Evolutionary conservation across 345 rosid genomes (phyloP).

Genomic region (Eucalyptus sp.): DNA sequence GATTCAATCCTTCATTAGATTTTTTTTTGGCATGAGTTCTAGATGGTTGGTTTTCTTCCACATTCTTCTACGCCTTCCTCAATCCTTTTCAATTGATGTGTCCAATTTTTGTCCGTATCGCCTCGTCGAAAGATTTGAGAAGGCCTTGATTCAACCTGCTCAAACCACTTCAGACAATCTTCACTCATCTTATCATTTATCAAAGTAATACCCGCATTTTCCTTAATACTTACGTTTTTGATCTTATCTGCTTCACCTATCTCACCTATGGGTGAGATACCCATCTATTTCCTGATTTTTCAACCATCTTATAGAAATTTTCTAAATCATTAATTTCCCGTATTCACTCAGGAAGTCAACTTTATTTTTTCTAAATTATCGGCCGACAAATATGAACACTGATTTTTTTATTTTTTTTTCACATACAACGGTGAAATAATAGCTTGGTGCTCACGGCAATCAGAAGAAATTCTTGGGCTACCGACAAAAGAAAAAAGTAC

Average conservation of each 20-base stretch:
- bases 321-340: neutral
- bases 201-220: neutral
- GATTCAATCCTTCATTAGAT: neutral
- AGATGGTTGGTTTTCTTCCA: neutral
- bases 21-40: neutral
- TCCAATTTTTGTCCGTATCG: neutral
- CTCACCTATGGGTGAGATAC: neutral
- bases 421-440: too few species aligned
- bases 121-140: fast-evolving
- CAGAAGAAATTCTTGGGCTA: neutral
- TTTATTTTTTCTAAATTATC: neutral
- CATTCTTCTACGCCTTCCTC: neutral
- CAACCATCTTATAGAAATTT: neutral
- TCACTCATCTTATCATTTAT: neutral
- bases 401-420: neutral
- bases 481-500: neutral
- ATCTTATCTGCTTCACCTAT: neutral
- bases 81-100: neutral
- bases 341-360: neutral
- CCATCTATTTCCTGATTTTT: neutral
- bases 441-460: neutral
- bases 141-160: fast-evolving
- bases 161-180: fast-evolving
- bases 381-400: neutral
- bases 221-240: neutral